Evolutionary conservation across 202 grass and related monocot genomes (phyloP).

Genomic region (Schoenoplectus triqueter): DNA sequence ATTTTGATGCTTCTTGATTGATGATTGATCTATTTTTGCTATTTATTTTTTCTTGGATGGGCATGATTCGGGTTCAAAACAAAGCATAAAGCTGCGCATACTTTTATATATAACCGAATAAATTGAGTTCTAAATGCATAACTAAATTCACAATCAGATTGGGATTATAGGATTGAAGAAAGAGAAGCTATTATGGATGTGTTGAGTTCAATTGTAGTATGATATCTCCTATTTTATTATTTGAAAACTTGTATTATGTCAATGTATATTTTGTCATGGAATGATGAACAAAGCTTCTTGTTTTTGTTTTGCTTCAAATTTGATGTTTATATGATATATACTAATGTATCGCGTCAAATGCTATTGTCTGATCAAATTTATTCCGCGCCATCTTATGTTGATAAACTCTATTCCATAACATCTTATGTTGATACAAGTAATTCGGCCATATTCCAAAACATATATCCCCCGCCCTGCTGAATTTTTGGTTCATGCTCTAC

Average conservation of each 20-base stretch:
- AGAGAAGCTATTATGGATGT: not conserved
- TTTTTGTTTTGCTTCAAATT: not conserved
- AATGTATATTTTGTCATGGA: not conserved
- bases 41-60: not conserved
- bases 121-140: not conserved
- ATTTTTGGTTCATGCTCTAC: slow-evolving; percentile 1
- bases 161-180: not conserved
- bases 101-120: not conserved
- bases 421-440: not conserved
- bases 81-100: not conserved
- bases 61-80: not conserved
- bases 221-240: not conserved
- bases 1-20: not conserved
- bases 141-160: not conserved
- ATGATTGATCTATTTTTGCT: not conserved
- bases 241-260: not conserved
- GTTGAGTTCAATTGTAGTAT: not conserved
- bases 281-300: not conserved
- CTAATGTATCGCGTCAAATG: not conserved
- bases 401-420: not conserved
- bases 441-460: not conserved
- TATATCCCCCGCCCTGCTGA: not conserved
- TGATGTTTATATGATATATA: not conserved
- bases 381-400: not conserved
- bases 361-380: not conserved